phyloP scores from a whole-genome alignment of 2,329 filamentous ascomycete genomes.

The Neurospora sp. region DNA sequence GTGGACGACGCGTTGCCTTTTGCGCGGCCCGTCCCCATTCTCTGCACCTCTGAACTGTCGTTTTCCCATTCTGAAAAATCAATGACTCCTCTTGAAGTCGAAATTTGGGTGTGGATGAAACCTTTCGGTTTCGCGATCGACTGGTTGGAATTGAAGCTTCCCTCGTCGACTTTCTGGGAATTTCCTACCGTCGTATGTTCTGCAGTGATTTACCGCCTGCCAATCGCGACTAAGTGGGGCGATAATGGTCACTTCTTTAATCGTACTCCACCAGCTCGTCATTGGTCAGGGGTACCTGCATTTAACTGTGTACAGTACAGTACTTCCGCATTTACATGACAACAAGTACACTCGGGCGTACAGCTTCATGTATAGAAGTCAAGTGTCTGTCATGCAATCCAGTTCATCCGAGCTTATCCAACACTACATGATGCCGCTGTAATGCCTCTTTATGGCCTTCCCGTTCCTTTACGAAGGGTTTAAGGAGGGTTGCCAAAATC shows the following conservation, averaged over 20 bases:
- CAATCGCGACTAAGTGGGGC: slow-evolving; percentile 5
- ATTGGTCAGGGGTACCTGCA: not conserved
- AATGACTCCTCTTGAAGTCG: not conserved
- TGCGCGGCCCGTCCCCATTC: slow-evolving; percentile 33
- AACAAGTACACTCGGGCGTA: not conserved
- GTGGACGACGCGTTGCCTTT: slow-evolving; percentile 47
- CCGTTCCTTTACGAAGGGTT: too few species aligned
- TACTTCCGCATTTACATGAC: not conserved
- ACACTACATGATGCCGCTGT: not conserved
- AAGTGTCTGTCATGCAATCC: not conserved
- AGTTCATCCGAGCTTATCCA: not conserved
- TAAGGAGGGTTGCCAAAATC: not conserved
- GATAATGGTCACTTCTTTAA: slow-evolving; percentile 5
- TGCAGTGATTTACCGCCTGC: slow-evolving; percentile 12
- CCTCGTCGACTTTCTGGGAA: slow-evolving; percentile 6
- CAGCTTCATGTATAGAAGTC: not conserved
- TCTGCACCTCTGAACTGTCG: slow-evolving; percentile 30
- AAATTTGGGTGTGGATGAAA: not conserved
- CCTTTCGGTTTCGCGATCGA: not conserved
- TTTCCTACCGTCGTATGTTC: slow-evolving; percentile 8
- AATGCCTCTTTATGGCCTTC: not conserved
- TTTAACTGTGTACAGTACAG: not conserved
- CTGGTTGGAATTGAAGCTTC: not conserved
- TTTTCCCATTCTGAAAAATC: slow-evolving; percentile 32
- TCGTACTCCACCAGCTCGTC: not conserved